phyloP scores from a whole-genome alignment of 2,329 filamentous ascomycete species.

The Fusarium sp. region DNA sequence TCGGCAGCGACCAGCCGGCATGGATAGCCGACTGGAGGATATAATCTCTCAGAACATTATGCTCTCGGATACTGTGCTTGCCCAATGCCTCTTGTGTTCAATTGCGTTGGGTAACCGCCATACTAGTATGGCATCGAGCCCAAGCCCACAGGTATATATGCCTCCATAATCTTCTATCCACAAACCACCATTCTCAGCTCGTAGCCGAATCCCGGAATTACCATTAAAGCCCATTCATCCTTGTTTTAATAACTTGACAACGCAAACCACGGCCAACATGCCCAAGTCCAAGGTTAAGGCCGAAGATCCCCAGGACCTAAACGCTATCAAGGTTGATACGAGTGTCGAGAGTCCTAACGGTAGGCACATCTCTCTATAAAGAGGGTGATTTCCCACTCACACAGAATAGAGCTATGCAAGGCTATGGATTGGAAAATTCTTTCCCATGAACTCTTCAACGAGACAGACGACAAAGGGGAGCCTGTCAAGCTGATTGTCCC shows the following conservation, averaged over 20 bases:
- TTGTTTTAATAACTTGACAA: background rate
- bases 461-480: background rate
- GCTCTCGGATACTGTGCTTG: background rate
- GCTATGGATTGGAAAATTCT: background rate
- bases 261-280: background rate
- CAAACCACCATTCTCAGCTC: background rate
- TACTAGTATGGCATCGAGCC: background rate
- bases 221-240: background rate
- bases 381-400: background rate
- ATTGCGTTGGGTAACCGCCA: background rate
- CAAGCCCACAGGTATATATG: background rate
- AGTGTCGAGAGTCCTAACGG: background rate
- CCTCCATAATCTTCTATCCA: background rate
- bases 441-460: background rate
- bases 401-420: background rate
- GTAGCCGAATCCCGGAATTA: background rate
- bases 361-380: background rate
- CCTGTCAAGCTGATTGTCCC: background rate
- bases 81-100: background rate
- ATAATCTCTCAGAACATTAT: background rate
- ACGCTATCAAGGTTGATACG: background rate
- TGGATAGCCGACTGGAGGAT: background rate
- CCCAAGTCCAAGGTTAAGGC: no score
- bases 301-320: background rate
- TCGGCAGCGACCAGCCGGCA: background rate